Conservation (phyloP, 2,329 filamentous ascomycete genomes). For the Diplodia intermedia region DNA sequence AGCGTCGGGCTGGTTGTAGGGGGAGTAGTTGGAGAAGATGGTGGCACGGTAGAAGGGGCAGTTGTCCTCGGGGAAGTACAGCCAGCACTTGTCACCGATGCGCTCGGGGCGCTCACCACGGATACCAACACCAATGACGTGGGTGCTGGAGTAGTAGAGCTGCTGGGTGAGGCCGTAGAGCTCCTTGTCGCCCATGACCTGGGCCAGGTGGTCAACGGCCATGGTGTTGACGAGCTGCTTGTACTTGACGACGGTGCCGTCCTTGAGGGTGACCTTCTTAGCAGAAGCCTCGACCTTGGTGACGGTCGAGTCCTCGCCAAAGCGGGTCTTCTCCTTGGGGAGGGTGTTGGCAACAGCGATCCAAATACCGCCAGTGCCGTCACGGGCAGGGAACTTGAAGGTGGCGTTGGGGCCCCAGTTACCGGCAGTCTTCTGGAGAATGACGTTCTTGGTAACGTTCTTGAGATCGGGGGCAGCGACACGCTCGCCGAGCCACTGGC, state of each 20-base stretch:
- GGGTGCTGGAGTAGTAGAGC: constrained; percentile 95
- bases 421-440: constrained; percentile 93
- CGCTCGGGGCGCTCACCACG: constrained; percentile 89
- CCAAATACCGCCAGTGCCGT: constrained; percentile 98
- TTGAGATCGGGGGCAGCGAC: constrained; percentile 97
- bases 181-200: constrained; percentile 87
- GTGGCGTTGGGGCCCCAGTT: constrained; percentile 99
- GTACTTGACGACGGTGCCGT: constrained; percentile 90
- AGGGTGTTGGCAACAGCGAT: constrained; percentile 94
- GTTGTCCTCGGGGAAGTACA: constrained; percentile 99
- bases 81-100: constrained; percentile 99
- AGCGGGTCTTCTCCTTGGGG: constrained; percentile 88
- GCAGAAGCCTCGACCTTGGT: constrained; percentile 84
- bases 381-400: constrained; percentile 95
- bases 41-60: constrained; percentile 99
- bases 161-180: constrained; percentile 83
- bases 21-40: constrained; percentile 99
- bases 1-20: constrained; percentile 90
- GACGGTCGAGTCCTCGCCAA: constrained; percentile 84
- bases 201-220: constrained; percentile 87
- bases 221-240: constrained; percentile 95
- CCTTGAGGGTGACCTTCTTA: constrained; percentile 81
- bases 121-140: constrained; percentile 95
- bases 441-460: constrained; percentile 89
- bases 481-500: constrained; percentile 96